Evolutionary conservation across 163 green algal genomes (phyloP).

Genomic region (Scenedesmus sp.): DNA sequence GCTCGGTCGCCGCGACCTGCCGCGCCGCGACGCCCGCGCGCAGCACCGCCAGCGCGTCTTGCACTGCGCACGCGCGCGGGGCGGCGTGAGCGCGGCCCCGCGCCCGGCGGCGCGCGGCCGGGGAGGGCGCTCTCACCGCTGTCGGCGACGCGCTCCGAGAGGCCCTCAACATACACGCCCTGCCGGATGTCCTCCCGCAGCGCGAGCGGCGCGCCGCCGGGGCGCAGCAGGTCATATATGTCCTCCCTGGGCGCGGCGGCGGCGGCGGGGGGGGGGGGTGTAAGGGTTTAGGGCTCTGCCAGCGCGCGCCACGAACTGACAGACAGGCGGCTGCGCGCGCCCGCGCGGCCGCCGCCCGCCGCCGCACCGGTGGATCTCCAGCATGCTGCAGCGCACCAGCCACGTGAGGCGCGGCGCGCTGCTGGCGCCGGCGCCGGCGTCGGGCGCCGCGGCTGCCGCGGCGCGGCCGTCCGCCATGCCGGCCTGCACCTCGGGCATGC

Average conservation of each 20-base stretch:
- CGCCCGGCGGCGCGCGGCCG: no score
- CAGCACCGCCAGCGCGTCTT: slow-evolving; percentile 70
- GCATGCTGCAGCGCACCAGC: slow-evolving; percentile 49
- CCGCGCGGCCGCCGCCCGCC: no score
- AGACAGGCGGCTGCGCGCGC: no score
- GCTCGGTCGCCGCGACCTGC: slow-evolving; percentile 70
- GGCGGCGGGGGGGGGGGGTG: neutral
- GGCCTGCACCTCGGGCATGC: slow-evolving; percentile 39
- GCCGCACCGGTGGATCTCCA: slow-evolving; percentile 88
- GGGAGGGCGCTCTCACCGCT: slow-evolving; percentile 69
- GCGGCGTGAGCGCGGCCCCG: no score
- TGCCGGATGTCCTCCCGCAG: slow-evolving; percentile 42
- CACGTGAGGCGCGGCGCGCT: slow-evolving; percentile 30
- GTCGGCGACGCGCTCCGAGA: slow-evolving; percentile 73
- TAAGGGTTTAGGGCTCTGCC: no score
- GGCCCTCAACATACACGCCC: slow-evolving; percentile 77
- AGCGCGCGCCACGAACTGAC: no score
- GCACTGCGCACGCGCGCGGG: no score
- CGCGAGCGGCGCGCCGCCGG: slow-evolving; percentile 27
- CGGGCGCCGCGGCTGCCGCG: slow-evolving; percentile 16
- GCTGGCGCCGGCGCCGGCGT: neutral
- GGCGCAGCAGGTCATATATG: slow-evolving; percentile 88
- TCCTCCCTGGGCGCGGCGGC: slow-evolving; percentile 76
- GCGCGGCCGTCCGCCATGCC: slow-evolving; percentile 1
- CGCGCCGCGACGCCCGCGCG: slow-evolving; percentile 59